phyloP scores from a whole-genome alignment of 139 green algal species.

The Haematococcus sp. region DNA sequence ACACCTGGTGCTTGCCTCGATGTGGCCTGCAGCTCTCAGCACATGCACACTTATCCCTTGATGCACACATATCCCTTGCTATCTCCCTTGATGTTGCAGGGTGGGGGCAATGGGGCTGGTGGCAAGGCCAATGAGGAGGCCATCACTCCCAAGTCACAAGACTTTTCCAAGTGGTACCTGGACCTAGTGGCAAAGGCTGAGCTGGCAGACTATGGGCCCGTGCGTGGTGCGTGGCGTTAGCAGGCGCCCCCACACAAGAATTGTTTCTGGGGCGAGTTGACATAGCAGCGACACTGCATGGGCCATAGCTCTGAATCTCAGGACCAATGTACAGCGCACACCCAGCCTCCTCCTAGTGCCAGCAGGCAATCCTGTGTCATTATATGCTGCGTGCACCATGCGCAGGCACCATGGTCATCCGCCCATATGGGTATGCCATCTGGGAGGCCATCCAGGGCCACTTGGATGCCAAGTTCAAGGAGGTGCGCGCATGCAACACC shows the following conservation, averaged over 20 bases:
- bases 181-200: constrained; percentile 92
- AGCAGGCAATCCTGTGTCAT: no score
- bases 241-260: no score
- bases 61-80: no score
- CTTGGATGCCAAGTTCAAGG: constrained; percentile 87
- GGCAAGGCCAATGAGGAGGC: constrained; percentile 56
- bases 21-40: neutral
- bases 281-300: no score
- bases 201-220: constrained; percentile 97
- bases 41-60: neutral
- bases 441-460: constrained; percentile 75
- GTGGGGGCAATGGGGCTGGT: constrained; percentile 6
- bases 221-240: constrained; percentile 59
- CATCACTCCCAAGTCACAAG: constrained; percentile 80
- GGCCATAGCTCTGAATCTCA: no score
- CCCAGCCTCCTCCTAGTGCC: no score
- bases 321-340: no score
- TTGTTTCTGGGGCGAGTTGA: no score
- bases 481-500: constrained; percentile 28
- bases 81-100: neutral
- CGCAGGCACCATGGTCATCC: constrained; percentile 97
- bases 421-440: constrained; percentile 90
- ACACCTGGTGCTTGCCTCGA: no score
- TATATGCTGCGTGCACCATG: no score
- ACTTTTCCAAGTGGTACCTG: constrained; percentile 92